Evolutionary conservation across 805 yeast species (phyloP).

Genomic region (Wickerhamiella cacticola): DNA sequence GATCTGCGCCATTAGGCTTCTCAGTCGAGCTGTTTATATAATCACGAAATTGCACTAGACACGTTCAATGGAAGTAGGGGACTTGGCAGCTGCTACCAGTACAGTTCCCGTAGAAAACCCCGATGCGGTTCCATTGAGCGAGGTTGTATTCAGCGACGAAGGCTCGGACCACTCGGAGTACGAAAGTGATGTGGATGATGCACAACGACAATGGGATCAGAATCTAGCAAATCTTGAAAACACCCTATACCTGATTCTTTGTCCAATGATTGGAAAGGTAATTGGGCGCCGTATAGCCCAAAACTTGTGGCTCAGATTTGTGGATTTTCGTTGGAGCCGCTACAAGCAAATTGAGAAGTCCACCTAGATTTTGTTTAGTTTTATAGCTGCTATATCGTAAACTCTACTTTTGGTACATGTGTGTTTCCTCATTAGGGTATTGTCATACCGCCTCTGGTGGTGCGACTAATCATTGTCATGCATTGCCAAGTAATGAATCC

Average conservation of each 20-base stretch:
- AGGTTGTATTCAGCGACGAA: not conserved
- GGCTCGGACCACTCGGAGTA: not conserved
- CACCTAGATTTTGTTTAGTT: not conserved
- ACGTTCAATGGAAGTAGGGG: slow-evolving; percentile 8
- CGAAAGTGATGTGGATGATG: slow-evolving; percentile 28
- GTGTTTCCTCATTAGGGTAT: too few species aligned
- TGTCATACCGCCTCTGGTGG: too few species aligned
- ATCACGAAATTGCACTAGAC: not conserved
- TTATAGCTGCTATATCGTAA: not conserved
- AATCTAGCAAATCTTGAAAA: slow-evolving; percentile 45
- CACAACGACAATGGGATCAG: slow-evolving; percentile 68
- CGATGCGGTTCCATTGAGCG: slow-evolving; percentile 3
- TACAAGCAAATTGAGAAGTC: not conserved
- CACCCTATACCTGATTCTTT: slow-evolving; percentile 42
- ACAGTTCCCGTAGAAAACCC: slow-evolving; percentile 5
- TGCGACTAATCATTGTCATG: too few species aligned
- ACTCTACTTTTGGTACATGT: not conserved
- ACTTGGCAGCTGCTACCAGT: slow-evolving; percentile 10
- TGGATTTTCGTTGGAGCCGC: slow-evolving; percentile 5
- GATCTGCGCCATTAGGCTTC: not conserved
- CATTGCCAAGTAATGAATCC: too few species aligned
- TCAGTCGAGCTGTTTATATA: too few species aligned
- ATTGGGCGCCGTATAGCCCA: slow-evolving; percentile 49
- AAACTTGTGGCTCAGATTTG: slow-evolving; percentile 17
- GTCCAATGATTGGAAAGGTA: slow-evolving; percentile 57